These are phyloP conservation scores for Candida taoyuanica DNA, from an alignment of 805 yeast genomes.

Conservation along the genomic window DNA sequence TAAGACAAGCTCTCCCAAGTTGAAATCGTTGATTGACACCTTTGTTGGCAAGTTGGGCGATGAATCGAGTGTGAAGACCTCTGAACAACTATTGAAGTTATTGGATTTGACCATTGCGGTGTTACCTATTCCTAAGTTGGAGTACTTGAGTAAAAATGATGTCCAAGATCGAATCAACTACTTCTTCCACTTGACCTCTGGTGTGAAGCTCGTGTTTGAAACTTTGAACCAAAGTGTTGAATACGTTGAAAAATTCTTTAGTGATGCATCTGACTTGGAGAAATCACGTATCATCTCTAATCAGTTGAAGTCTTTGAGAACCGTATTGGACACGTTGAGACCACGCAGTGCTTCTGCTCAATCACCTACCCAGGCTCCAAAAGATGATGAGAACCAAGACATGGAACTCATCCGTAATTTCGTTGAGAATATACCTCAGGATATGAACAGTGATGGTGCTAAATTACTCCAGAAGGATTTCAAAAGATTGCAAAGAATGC, in stretches of 20 bases:
- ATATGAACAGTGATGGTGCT: constrained; percentile 38
- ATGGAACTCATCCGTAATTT: constrained; percentile 30
- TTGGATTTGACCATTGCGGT: constrained; percentile 47
- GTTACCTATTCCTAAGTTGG: constrained; percentile 45
- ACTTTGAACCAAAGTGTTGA: constrained; percentile 30
- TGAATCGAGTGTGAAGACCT: constrained; percentile 17
- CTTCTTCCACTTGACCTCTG: constrained; percentile 31
- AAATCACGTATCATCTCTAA: constrained; percentile 51
- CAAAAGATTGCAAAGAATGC: constrained; percentile 48
- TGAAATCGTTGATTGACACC: constrained; percentile 34
- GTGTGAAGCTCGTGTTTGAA: constrained; percentile 37
- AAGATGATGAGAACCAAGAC: constrained; percentile 34
- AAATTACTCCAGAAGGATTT: constrained; percentile 43
- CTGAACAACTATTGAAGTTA: constrained; percentile 28
- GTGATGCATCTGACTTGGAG: constrained; percentile 47
- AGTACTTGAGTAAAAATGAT: constrained; percentile 32
- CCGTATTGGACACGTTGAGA: constrained; percentile 44
- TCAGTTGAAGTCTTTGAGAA: constrained; percentile 48
- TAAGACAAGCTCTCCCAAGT: constrained; percentile 38
- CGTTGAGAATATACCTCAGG: constrained; percentile 23
- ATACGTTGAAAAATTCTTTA: constrained; percentile 42
- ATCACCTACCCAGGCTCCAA: not conserved
- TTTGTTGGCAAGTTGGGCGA: constrained; percentile 20
- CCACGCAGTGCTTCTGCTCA: constrained; percentile 7
- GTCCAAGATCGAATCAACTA: constrained; percentile 32